Evolutionary conservation across 2,329 filamentous ascomycete genomes (phyloP).

Genomic region (Colletotrichum cereale): DNA sequence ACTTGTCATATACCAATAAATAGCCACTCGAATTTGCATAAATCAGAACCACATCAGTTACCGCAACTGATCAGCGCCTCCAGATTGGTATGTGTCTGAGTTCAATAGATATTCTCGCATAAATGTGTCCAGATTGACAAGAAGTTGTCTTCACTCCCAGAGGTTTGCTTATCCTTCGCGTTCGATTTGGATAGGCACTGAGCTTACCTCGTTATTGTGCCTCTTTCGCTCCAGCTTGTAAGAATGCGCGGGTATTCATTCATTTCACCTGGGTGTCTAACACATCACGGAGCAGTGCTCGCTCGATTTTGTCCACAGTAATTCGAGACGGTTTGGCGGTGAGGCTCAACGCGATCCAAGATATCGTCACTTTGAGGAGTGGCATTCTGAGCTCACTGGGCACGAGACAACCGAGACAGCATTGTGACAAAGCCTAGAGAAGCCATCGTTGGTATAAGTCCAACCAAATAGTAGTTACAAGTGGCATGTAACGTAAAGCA

Average conservation of each 20-base stretch:
- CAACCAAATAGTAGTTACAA: not conserved
- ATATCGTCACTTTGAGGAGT: too few relatives aligned
- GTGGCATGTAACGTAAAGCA: not conserved
- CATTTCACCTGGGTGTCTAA: not conserved
- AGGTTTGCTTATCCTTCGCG: not conserved
- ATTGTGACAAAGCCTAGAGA: not conserved
- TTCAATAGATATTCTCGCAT: not conserved
- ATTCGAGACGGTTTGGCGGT: not conserved
- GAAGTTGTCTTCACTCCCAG: not conserved
- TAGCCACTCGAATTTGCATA: not conserved
- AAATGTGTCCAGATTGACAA: not conserved
- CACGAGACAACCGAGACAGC: too few relatives aligned
- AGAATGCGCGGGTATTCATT: too few relatives aligned
- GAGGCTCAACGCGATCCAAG: not conserved
- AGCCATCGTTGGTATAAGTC: not conserved
- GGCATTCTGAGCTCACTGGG: not conserved
- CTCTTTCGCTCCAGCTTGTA: not conserved
- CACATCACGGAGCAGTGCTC: not conserved
- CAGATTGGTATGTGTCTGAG: conserved; percentile 9
- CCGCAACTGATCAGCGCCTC: not conserved
- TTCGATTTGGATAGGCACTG: too few relatives aligned
- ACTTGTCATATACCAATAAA: too few relatives aligned
- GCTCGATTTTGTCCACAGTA: not conserved
- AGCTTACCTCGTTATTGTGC: not conserved
- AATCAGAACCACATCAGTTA: not conserved